Conservation (phyloP, 495 filamentous ascomycete genomes). For the Pseudoneurospora amorphoporcata region DNA sequence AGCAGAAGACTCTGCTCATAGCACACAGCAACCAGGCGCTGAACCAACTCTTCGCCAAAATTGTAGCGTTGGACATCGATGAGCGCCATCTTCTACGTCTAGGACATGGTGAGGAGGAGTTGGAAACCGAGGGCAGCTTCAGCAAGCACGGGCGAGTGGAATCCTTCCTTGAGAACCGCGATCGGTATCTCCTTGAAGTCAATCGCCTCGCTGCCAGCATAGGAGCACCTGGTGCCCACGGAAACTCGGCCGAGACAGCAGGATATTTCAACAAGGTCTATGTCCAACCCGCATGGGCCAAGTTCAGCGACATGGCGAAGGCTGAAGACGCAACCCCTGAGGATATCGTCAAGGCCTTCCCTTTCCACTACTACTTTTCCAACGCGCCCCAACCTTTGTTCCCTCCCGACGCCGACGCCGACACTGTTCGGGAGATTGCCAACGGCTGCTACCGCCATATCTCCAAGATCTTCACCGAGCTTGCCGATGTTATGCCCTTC, state of each 20-base stretch:
- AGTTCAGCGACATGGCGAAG: constrained; percentile 58
- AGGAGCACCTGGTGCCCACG: constrained; percentile 80
- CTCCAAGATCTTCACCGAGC: constrained; percentile 79
- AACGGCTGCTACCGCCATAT: constrained; percentile 87
- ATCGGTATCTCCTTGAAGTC: constrained; percentile 70
- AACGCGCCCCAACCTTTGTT: constrained; percentile 84
- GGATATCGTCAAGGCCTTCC: constrained; percentile 62
- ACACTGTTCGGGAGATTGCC: constrained; percentile 64
- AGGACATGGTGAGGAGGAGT: constrained; percentile 89
- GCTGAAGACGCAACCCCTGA: constrained; percentile 43
- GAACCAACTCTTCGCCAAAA: constrained; percentile 99
- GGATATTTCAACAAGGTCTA: constrained; percentile 94
- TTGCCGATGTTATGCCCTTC: constrained; percentile 90
- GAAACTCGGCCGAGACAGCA: constrained; percentile 91
- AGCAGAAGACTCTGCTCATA: constrained; percentile 82
- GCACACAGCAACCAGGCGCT: constrained; percentile 97
- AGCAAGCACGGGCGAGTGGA: constrained; percentile 95
- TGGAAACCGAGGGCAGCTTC: constrained; percentile 77
- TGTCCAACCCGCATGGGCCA: constrained; percentile 77
- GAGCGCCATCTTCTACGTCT: constrained; percentile 87
- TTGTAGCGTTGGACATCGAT: constrained; percentile 88
- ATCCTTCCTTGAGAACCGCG: constrained; percentile 85
- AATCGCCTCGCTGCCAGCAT: constrained; percentile 75
- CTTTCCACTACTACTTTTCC: constrained; percentile 82
- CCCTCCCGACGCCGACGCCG: constrained; percentile 47